Evolutionary conservation across 2,329 filamentous ascomycete species (phyloP).

Genomic region (Harringtonia lauricola): DNA sequence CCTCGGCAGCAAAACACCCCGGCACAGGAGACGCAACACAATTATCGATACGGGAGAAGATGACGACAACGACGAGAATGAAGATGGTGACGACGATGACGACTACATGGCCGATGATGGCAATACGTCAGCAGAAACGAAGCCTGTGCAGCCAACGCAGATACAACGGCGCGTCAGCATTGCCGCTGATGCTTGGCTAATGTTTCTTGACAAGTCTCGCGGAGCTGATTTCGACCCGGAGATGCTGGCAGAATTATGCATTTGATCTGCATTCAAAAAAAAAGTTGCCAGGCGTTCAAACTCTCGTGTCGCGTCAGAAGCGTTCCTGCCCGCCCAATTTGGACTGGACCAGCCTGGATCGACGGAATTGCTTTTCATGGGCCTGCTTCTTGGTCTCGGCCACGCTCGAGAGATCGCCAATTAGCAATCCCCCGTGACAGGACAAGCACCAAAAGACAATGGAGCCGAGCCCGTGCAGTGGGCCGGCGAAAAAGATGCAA

Average conservation of each 20-base stretch:
- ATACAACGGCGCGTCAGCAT: conserved; percentile 2
- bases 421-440: too few species aligned
- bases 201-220: conserved; percentile 4
- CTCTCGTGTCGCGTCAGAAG: too few species aligned
- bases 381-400: too few species aligned
- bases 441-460: too few species aligned
- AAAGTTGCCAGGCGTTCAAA: too few species aligned
- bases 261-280: neutral
- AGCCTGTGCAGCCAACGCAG: neutral
- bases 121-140: neutral
- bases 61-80: neutral
- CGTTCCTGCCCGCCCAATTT: too few species aligned
- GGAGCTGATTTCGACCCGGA: conserved; percentile 1
- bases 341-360: too few species aligned
- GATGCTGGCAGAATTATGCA: conserved; percentile 1
- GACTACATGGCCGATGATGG: neutral
- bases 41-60: neutral
- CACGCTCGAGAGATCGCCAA: too few species aligned
- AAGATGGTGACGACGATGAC: neutral
- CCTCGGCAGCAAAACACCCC: neutral
- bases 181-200: conserved; percentile 4
- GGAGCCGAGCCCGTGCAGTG: too few species aligned
- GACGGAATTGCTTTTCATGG: too few species aligned
- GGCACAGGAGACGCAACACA: neutral
- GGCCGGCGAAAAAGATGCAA: too few species aligned